These are phyloP conservation scores for Mycena galopus DNA, from an alignment of 768 basidiomycete genomes.

Conservation along the genomic window DNA sequence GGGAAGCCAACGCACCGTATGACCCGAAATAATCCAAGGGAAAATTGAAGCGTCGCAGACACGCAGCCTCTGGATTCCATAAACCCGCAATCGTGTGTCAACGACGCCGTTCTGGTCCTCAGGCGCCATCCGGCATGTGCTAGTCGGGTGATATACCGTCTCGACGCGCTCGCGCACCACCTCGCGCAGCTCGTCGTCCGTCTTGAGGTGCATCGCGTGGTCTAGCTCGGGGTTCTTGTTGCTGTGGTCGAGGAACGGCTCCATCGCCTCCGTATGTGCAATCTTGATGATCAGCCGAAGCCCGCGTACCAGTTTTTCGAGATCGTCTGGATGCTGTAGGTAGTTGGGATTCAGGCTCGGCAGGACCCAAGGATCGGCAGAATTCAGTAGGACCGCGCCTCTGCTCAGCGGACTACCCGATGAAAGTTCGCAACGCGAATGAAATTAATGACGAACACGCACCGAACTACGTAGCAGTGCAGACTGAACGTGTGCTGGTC, in stretches of 20 bases:
- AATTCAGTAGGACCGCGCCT: conserved; percentile 56
- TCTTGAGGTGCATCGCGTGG: conserved; percentile 51
- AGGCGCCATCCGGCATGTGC: conserved; percentile 63
- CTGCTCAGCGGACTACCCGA: conserved; percentile 55
- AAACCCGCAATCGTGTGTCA: conserved; percentile 40
- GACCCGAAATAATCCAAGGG: conserved; percentile 61
- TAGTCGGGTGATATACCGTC: conserved; percentile 63
- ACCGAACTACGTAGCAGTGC: conserved; percentile 60
- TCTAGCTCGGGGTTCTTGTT: conserved; percentile 54
- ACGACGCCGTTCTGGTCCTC: conserved; percentile 51
- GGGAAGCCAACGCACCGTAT: conserved; percentile 53
- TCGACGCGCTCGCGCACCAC: conserved; percentile 53
- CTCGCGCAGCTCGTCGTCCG: conserved; percentile 56
- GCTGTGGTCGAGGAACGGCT: conserved; percentile 52
- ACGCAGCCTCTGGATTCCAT: conserved; percentile 56
- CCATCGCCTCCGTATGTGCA: conserved; percentile 55
- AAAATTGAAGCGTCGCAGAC: conserved; percentile 66
- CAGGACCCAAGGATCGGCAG: conserved; percentile 56
- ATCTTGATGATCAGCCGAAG: conserved; percentile 54
- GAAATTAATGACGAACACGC: background rate
- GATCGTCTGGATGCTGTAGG: conserved; percentile 55
- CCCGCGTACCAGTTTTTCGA: conserved; percentile 58
- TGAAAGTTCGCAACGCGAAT: background rate
- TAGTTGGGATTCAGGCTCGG: conserved; percentile 63
- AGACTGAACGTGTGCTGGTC: conserved; percentile 55